A percentile compares a stretch with the other conserved stretches of the same genome.
These are phyloP conservation scores for Lyophyllum atratum DNA, from an alignment of 768 basidiomycete genomes.

Conservation along the genomic window DNA sequence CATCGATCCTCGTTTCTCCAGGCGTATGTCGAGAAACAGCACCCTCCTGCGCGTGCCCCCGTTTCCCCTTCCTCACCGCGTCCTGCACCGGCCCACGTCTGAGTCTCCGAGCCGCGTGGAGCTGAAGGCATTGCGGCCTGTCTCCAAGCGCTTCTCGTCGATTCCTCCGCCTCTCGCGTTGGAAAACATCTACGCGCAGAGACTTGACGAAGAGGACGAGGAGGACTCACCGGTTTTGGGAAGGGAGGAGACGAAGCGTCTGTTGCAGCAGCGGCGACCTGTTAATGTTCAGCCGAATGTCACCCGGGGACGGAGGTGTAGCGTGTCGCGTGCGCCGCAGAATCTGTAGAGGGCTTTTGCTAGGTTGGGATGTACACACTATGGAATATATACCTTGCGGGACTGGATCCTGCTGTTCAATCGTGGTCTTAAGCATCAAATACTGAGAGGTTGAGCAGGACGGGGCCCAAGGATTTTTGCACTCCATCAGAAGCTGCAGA, in stretches of 20 bases:
- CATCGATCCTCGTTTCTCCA: background rate
- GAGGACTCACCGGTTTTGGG: slow-evolving; percentile 3
- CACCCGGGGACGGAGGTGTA: background rate
- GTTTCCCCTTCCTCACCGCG: slow-evolving; percentile 9
- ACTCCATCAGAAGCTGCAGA: too few relatives aligned
- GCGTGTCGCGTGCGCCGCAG: background rate
- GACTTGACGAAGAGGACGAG: background rate
- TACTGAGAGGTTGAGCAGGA: too few relatives aligned
- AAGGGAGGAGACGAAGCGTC: background rate
- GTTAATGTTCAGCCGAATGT: background rate
- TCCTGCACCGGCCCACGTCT: slow-evolving; percentile 1
- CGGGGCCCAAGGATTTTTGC: too few relatives aligned
- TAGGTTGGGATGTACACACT: background rate
- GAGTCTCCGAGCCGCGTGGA: background rate
- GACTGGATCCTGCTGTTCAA: background rate
- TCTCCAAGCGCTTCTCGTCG: background rate
- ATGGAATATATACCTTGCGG: background rate
- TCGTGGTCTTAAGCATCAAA: too few relatives aligned
- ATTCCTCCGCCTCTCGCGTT: slow-evolving; percentile 8
- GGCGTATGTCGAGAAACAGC: slow-evolving; percentile 3
- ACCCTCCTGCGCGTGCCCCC: slow-evolving; percentile 10
- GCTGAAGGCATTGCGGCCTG: background rate
- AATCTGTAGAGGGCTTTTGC: background rate
- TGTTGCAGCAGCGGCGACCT: background rate
- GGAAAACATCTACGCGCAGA: background rate